Conservation (phyloP, 345 rosid species). For the Lepidium africanum region DNA sequence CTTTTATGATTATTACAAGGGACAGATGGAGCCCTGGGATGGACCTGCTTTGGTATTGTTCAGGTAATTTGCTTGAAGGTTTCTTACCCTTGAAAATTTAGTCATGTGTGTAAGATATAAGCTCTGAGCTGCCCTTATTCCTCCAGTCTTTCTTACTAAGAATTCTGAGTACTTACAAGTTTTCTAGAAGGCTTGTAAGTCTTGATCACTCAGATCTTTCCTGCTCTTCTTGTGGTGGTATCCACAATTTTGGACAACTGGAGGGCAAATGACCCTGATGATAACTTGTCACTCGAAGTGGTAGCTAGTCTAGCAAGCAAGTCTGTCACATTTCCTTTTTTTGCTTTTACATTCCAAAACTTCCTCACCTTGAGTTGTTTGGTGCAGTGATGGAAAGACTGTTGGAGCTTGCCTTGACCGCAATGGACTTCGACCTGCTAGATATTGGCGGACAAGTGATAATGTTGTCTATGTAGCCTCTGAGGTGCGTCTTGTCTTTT, state of each 20-base stretch:
- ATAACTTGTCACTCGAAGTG: not conserved
- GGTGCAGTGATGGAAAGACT: conserved; percentile 92
- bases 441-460: conserved; percentile 96
- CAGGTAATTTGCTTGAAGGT: conserved; percentile 47
- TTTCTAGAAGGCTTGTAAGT: conserved; percentile 10
- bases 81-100: not conserved
- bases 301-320: conserved; percentile 7
- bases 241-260: conserved; percentile 4
- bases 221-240: not conserved
- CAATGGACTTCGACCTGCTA: conserved; percentile 99
- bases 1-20: conserved; percentile 96
- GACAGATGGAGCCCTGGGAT: conserved; percentile 99
- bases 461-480: conserved; percentile 97
- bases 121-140: not conserved
- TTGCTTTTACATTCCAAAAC: conserved; percentile 2
- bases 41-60: conserved; percentile 95
- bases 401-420: conserved; percentile 98
- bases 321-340: not conserved
- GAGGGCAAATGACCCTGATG: conserved; percentile 10
- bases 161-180: not conserved
- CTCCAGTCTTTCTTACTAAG: not conserved
- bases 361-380: conserved; percentile 16
- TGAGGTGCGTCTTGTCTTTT: conserved; percentile 54
- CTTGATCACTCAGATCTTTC: conserved; percentile 11
- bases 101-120: conserved; percentile 3